Evolutionary conservation across 805 yeast species (phyloP), one percentile per base, ranked within the genome.

Genomic region (Yarrowia keelungensis): DNA sequence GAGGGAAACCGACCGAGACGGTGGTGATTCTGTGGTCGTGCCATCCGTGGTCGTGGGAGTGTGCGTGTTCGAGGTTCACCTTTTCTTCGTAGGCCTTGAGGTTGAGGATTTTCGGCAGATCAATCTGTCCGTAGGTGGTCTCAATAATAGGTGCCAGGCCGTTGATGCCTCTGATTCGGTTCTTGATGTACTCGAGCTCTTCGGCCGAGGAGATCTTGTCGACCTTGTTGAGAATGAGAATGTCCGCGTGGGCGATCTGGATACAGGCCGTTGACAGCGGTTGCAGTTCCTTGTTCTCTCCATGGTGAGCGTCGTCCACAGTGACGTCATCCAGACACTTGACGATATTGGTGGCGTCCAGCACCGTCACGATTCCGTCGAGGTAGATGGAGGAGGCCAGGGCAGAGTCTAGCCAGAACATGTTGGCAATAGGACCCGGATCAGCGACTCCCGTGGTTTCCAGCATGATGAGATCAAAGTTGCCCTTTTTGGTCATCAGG

Each of bases 371-470:
- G 7, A 92, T 91, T 0, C 96, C 96, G 77, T 92, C 97, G 41
- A 95, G 88, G 76, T 91, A 90, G 1, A 95, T 92, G 72, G 87
- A 88, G 4, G 97, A 88, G 15, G 88, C 84, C 69, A 95, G 81
- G 0, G 93, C 98, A 32, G 91, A 94, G 76, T 95, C 99, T 39
- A 93, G 83, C 99, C 99, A 95, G 78, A 95, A 95, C 97, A 94
- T 94, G 71, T 88, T 86, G 5, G 98, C 97, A 36, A 95, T 92
- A 0, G 98, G 98, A 0, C 93, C 98, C 0, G 99, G 99, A 75
- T 95, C 98, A 0, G 99, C 99, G 15, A 95, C 84, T 0, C 99
- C 99, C 0, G 97, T 92, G 0, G 99, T 95, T 76, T 95, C 99
- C 67, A 95, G 80, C 32, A 95, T 77, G n/a, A 95, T 92, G 75